Conservation (phyloP, 176 grass and related monocot genomes). For the Stipa capillata region DNA sequence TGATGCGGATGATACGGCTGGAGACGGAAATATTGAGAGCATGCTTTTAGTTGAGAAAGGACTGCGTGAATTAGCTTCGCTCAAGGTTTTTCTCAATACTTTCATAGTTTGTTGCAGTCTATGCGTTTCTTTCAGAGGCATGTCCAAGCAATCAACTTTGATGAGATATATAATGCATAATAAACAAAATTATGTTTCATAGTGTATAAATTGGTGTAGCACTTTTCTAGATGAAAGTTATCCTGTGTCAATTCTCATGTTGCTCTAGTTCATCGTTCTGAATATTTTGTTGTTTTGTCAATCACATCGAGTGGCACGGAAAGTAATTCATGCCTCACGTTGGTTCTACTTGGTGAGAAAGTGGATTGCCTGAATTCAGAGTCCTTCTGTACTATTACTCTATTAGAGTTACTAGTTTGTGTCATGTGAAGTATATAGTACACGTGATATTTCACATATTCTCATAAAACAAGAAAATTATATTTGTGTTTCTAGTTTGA, state of each 20-base stretch:
- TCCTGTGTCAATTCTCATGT: not conserved
- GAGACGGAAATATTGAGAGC: conserved; percentile 71
- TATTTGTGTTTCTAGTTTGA: conserved; percentile 11
- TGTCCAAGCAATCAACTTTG: not conserved
- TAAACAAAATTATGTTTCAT: not conserved
- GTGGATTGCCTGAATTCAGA: not conserved
- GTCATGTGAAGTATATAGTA: conserved; percentile 16
- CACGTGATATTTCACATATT: conserved; percentile 13
- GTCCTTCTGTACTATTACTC: not conserved
- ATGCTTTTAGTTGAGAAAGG: conserved; percentile 97
- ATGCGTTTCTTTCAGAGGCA: conserved; percentile 9
- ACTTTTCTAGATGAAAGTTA: conserved; percentile 10
- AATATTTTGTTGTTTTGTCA: conserved; percentile 11
- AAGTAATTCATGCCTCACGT: not conserved
- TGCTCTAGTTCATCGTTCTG: not conserved
- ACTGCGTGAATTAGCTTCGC: conserved; percentile 84
- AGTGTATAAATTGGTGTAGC: not conserved
- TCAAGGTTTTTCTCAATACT: conserved; percentile 61
- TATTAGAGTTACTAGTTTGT: not conserved
- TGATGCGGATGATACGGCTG: conserved; percentile 43
- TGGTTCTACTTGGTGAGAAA: not conserved
- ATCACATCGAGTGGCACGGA: not conserved
- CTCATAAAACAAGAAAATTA: not conserved
- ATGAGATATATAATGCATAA: not conserved
- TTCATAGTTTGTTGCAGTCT: not conserved